Base-by-base conservation (phyloP, 2,329 filamentous ascomycete genomes). In the Aureobasidium sp. region DNA sequence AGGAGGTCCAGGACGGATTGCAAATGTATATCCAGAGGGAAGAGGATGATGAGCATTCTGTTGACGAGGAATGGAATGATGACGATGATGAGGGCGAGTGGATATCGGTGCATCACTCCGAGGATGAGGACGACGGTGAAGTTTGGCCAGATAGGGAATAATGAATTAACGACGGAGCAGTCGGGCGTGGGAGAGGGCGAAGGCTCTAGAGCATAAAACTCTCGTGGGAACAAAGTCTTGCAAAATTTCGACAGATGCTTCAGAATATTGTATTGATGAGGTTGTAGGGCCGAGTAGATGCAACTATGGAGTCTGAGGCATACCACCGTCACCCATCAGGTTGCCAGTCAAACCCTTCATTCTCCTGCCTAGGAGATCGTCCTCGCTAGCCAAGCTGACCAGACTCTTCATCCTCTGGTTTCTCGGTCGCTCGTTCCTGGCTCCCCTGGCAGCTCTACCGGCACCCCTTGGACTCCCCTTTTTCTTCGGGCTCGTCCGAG, bases 341-440 rank as follows among this genome's bases (percentile, higher is more conserved):
- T 70, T 68, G 0, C 73, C 73, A 0, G 77, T 77, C 51, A 80
- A 63, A 15, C 73, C 74, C 66, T 75, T 74, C 78, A 80, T 80
- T 57, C 78, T 67, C 60, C 78, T 65, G 0, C 75, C 75, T 37
- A 80, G 63, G 65, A 79, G 64, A 67, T 79, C 77, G 63, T 79
- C 77, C 60, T 75, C 74, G 63, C 75, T 78, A 9, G 76, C 75
- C 59, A 79, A 64, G 63, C 75, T 74, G 17, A 78, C 73, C 17
- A 78, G 60, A 62, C 73, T 75, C 67, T 73, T 77, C 58, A 73
- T 67, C 31, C 50, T 67, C 19, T 71, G 66, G 33, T 62, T 69
- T 58, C 69, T 68, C 10, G 66, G 64, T 57, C 69, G 64, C 33
- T 61, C 54, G 49, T 60, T 54, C 61, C 58, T 63, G 67, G 38